These are phyloP conservation scores for Penicillium fuscoglaucum DNA, from an alignment of 2,329 filamentous ascomycete species.

Conservation along the genomic window DNA sequence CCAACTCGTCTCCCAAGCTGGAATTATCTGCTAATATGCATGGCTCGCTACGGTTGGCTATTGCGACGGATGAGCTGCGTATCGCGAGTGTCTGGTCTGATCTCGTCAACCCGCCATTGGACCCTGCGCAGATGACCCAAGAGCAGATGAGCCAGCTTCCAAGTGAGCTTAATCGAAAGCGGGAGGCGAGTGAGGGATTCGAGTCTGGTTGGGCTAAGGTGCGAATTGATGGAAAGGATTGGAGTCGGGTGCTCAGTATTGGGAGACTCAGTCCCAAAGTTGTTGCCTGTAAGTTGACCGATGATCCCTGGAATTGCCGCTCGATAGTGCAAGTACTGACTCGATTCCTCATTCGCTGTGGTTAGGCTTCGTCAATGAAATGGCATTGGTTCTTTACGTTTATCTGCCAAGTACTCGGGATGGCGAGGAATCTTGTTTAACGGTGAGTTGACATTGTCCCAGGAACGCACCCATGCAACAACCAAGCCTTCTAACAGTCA, in stretches of 20 bases:
- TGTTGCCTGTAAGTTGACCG: constrained; percentile 70
- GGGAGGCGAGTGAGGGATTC: constrained; percentile 62
- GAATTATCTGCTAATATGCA: constrained; percentile 94
- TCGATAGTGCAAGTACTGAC: neutral
- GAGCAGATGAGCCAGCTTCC: constrained; percentile 72
- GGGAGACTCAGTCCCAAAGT: constrained; percentile 85
- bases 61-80: constrained; percentile 78
- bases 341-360: neutral
- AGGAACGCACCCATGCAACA: neutral
- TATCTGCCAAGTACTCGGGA: constrained; percentile 45
- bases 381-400: constrained; percentile 48
- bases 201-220: constrained; percentile 87
- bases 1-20: constrained; percentile 59
- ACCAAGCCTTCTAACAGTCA: neutral
- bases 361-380: constrained; percentile 48
- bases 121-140: constrained; percentile 70
- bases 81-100: constrained; percentile 85
- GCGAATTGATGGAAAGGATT: constrained; percentile 88
- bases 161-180: constrained; percentile 74
- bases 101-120: constrained; percentile 82
- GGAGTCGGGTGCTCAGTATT: constrained; percentile 91
- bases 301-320: neutral
- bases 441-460: constrained; percentile 34
- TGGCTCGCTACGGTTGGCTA: constrained; percentile 75
- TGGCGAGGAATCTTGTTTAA: constrained; percentile 48